Evolutionary conservation across 257 asterid species (phyloP).

Genomic region (Ballota nigra): DNA sequence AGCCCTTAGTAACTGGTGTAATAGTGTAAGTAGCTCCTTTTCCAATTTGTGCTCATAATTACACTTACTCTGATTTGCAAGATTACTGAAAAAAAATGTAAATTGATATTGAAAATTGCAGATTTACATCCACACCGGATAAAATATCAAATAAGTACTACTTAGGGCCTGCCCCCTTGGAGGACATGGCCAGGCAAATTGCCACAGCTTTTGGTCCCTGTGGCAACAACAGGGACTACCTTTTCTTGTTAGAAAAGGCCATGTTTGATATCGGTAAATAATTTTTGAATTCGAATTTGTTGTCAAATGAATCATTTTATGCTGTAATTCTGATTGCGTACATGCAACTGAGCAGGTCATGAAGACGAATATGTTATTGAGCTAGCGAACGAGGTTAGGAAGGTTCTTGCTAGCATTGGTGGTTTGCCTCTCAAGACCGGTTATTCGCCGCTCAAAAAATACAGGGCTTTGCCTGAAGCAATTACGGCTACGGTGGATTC

Average conservation of each 20-base stretch:
- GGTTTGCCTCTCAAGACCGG: slow-evolving; percentile 44
- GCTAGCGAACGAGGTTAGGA: slow-evolving; percentile 85
- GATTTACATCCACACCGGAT: slow-evolving; percentile 89
- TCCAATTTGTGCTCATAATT: not conserved
- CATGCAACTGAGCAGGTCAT: slow-evolving; percentile 42
- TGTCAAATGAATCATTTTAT: not conserved
- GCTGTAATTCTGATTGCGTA: not conserved
- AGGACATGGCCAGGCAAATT: slow-evolving; percentile 84
- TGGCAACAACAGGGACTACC: slow-evolving; percentile 87
- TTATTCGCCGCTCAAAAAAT: slow-evolving; percentile 39
- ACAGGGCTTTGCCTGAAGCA: slow-evolving; percentile 48
- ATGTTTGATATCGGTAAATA: slow-evolving; percentile 64
- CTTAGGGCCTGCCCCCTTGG: slow-evolving; percentile 90
- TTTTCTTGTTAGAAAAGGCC: slow-evolving; percentile 84
- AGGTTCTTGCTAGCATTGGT: slow-evolving; percentile 42
- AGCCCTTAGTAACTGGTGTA: slow-evolving; percentile 62
- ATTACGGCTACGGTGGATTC: slow-evolving; percentile 20
- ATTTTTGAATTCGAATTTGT: too few species aligned
- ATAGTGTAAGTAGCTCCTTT: slow-evolving; percentile 59
- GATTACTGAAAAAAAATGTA: not conserved
- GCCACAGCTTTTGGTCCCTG: slow-evolving; percentile 90
- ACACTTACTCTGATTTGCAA: not conserved
- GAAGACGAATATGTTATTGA: slow-evolving; percentile 75
- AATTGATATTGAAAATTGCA: slow-evolving; percentile 21
- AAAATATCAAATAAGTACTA: slow-evolving; percentile 73